Base-by-base conservation (phyloP, 1,139 yeast species). In the Kodamaea sp. region DNA sequence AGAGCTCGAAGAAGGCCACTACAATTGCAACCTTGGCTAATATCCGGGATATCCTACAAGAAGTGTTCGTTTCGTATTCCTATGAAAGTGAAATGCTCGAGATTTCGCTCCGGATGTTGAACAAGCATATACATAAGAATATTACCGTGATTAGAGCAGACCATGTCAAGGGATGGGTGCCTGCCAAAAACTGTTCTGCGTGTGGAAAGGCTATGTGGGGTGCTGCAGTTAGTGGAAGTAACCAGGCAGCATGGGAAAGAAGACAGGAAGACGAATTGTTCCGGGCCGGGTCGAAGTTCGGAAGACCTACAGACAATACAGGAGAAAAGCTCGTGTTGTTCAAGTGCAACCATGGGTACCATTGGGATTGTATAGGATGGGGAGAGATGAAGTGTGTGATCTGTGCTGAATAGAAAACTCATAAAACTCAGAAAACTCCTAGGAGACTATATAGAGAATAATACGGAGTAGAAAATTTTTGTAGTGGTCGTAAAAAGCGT, bases 181-280 rank as follows among this genome's bases (percentile, higher is more conserved):
- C 61, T 3, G 59, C 57, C 19, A 69, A 73, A 32, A 71, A 66
- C 30, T 87, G 96, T 57, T 81, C 83, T 33, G 76, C 82, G 0
- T 87, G 96, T 55, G 86, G 84, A 2, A 77, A 76, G 43, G 60
- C 61, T 21, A 59, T 86, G 24, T 78, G 85, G 74, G 95, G 95
- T 0, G 52, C 73, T 0, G 76, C 75, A 1, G 60, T 80, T 3
- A 61, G 67, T 24, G 64, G 69, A 2, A 60, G 57, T 8, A 58
- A 70, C 29, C 73, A 52, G 29, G 39, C 48, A 15, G 73, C 73
- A 3, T 80, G 84, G 85, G 81, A 76, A 49, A 61, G 58, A 24
- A 41, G 61, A 4, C 58, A 56, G 31, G 42, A 42, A 31, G 34
- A 43, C 18, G 37, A 41, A 31, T 24, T 51, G 7, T 32, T 35